A percentile compares a stretch with the other conserved stretches of the same genome.
These are phyloP conservation scores for Vitis amurensis DNA, from an alignment of 164 flowering plant genomes.

Conservation along the genomic window DNA sequence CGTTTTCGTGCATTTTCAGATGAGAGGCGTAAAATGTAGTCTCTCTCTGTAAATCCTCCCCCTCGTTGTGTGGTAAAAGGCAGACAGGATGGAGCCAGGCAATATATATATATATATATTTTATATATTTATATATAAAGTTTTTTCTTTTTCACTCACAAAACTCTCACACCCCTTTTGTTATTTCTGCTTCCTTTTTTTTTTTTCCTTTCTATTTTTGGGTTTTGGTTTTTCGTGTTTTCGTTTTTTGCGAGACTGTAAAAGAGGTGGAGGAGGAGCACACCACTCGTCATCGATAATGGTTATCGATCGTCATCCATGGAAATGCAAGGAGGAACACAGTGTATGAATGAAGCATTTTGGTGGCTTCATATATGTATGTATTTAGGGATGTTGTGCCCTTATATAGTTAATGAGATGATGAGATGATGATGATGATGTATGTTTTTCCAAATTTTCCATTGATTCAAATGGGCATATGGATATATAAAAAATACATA, in stretches of 20 bases:
- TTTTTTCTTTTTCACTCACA: background rate
- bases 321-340: slow-evolving; percentile 16
- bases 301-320: slow-evolving; percentile 4
- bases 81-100: slow-evolving; percentile 91
- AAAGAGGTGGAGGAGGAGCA: slow-evolving; percentile 23
- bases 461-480: slow-evolving; percentile 19
- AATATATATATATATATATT: slow-evolving; percentile 22
- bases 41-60: slow-evolving; percentile 18
- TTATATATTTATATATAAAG: background rate
- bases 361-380: slow-evolving; percentile 10
- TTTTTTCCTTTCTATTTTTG: slow-evolving; percentile 3
- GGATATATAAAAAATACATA: slow-evolving; percentile 15
- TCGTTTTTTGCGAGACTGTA: slow-evolving; percentile 6
- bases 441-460: slow-evolving; percentile 33
- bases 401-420: slow-evolving; percentile 1
- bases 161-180: slow-evolving; percentile 10
- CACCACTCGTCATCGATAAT: slow-evolving; percentile 17
- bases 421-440: slow-evolving; percentile 25
- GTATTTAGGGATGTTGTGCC: slow-evolving; percentile 14
- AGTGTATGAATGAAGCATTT: slow-evolving; percentile 12
- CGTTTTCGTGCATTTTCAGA: slow-evolving; percentile 35
- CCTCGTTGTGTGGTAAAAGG: slow-evolving; percentile 38
- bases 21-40: slow-evolving; percentile 54
- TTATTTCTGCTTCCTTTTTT: slow-evolving; percentile 6
- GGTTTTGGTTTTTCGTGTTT: background rate